Evolutionary conservation across 2,329 filamentous ascomycete species (phyloP).

Genomic region (Orbilia brochopaga): DNA sequence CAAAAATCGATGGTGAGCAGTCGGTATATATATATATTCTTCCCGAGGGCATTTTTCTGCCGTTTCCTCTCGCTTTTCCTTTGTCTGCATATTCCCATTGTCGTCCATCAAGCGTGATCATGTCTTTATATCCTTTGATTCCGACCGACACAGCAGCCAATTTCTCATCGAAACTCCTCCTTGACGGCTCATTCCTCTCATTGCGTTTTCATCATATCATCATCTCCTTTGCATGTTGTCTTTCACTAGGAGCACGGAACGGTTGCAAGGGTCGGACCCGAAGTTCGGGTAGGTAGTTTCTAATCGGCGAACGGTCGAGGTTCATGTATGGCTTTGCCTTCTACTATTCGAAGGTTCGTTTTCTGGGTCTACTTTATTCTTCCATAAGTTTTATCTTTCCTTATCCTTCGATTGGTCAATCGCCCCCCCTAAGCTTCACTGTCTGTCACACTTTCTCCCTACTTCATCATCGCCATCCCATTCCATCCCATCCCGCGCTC

Average conservation of each 20-base stretch:
- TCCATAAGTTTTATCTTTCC: not conserved
- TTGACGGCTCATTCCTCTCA: not conserved
- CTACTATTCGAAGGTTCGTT: no score
- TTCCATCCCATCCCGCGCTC: not conserved
- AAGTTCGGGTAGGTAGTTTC: not conserved
- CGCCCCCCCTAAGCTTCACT: not conserved
- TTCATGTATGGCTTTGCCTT: no score
- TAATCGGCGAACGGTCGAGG: no score
- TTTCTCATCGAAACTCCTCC: not conserved
- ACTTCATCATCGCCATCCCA: not conserved
- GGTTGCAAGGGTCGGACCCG: not conserved
- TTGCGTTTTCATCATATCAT: not conserved
- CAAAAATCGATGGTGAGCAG: not conserved
- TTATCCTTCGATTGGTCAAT: not conserved
- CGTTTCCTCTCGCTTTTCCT: not conserved
- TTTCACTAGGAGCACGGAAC: not conserved
- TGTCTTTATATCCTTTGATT: not conserved
- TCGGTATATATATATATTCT: slow-evolving; percentile 4
- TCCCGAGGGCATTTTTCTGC: not conserved
- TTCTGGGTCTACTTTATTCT: no score
- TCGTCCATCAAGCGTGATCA: not conserved
- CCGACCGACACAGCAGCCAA: not conserved
- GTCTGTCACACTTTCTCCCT: not conserved
- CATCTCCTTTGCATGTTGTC: not conserved
- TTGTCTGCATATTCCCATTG: not conserved